These are phyloP conservation scores for Ceratobasidium theobromae DNA, from an alignment of 1,284 basidiomycete species.

Conservation along the genomic window DNA sequence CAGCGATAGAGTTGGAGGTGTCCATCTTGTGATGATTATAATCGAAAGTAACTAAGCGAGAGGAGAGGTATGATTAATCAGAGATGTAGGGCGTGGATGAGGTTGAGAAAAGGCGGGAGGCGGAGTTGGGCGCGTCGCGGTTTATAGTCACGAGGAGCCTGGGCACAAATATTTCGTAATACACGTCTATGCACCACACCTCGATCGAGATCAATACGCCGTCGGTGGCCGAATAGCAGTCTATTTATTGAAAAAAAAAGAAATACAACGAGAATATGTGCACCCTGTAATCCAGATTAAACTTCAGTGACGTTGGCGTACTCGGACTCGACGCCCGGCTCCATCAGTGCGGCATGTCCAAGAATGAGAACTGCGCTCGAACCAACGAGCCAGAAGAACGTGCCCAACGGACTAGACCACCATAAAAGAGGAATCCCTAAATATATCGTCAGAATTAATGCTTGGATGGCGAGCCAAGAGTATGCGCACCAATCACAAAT, in stretches of 20 bases:
- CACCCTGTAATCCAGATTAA: background rate
- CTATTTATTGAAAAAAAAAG: no score
- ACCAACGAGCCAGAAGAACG: slow-evolving; percentile 77
- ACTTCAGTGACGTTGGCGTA: slow-evolving; percentile 63
- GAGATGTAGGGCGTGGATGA: background rate
- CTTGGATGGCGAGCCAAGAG: background rate
- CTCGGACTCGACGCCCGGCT: slow-evolving; percentile 88
- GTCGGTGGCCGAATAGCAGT: no score
- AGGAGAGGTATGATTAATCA: background rate
- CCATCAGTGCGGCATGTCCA: slow-evolving; percentile 77
- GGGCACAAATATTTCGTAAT: slow-evolving; percentile 5
- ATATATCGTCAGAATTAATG: slow-evolving; percentile 19
- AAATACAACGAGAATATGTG: background rate
- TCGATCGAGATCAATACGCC: no score
- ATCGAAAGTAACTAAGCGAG: background rate
- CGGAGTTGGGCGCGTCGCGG: slow-evolving; percentile 19
- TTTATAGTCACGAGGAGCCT: slow-evolving; percentile 14
- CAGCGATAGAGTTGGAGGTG: slow-evolving; percentile 37
- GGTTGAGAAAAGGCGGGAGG: background rate
- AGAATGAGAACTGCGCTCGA: slow-evolving; percentile 75
- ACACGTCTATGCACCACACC: slow-evolving; percentile 3
- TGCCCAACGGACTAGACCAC: slow-evolving; percentile 65
- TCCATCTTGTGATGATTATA: background rate
- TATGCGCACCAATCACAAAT: slow-evolving; percentile 63
- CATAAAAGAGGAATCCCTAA: slow-evolving; percentile 61